phyloP scores from a whole-genome alignment of 2,329 filamentous ascomycete genomes.

The Phialophora verrucosa region DNA sequence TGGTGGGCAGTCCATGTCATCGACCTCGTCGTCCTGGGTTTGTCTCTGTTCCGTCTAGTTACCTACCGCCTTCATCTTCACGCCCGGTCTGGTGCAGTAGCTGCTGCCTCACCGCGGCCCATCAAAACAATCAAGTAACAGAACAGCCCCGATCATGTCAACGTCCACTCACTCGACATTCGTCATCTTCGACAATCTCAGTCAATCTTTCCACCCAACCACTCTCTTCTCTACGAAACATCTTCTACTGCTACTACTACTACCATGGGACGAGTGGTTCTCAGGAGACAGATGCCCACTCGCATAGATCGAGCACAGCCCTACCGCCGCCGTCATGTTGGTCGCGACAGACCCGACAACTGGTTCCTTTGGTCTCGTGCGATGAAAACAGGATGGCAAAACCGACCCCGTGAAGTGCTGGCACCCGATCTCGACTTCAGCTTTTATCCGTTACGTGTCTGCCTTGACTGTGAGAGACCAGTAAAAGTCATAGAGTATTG shows the following conservation, averaged over 20 bases:
- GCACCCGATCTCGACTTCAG: not conserved
- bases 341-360: not conserved
- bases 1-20: constrained; percentile 92
- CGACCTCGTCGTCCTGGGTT: constrained; percentile 59
- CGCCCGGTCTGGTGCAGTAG: not conserved
- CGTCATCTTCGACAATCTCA: not conserved
- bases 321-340: not conserved
- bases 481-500: constrained; percentile 9
- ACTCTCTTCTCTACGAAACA: not conserved
- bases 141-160: not conserved
- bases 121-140: constrained; percentile 1
- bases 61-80: not conserved
- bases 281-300: not conserved
- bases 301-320: not conserved
- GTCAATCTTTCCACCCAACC: not conserved
- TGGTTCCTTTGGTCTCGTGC: not conserved
- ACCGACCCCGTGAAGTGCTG: not conserved
- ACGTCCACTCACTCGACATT: not conserved
- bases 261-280: not conserved
- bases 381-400: not conserved
- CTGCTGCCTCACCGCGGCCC: not conserved
- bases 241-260: not conserved
- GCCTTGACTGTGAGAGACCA: constrained; percentile 1
- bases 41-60: constrained; percentile 31
- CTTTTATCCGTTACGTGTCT: not conserved